A percentile compares a stretch with the other conserved stretches of the same genome.
phyloP scores from a whole-genome alignment of 306 rosid genomes.

The Pachyrhizus erosus region DNA sequence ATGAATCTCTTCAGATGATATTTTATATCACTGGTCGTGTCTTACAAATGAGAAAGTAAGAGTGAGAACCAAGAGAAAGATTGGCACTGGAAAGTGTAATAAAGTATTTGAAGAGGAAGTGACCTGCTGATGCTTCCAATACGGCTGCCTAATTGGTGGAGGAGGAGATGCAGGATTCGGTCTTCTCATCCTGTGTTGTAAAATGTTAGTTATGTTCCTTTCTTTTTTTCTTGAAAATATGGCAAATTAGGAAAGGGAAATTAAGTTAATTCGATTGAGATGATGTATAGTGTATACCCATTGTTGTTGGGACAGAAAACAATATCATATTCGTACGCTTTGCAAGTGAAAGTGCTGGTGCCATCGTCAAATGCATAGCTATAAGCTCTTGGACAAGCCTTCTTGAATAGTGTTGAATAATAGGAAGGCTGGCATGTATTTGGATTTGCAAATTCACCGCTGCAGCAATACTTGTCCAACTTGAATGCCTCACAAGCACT shows the following conservation, averaged over 20 bases:
- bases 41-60: conserved; percentile 22
- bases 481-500: conserved; percentile 87
- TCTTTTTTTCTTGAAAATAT: not conserved
- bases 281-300: conserved; percentile 46
- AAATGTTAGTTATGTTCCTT: not conserved
- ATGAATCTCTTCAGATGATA: conserved; percentile 16
- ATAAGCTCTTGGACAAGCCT: conserved; percentile 83
- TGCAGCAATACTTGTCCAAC: conserved; percentile 74
- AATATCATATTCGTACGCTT: conserved; percentile 65
- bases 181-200: conserved; percentile 47
- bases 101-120: conserved; percentile 59
- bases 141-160: conserved; percentile 48
- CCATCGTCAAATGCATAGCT: conserved; percentile 88
- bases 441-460: conserved; percentile 78
- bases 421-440: conserved; percentile 71
- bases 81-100: conserved; percentile 51
- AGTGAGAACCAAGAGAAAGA: conserved; percentile 38
- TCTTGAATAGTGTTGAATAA: conserved; percentile 77
- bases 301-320: conserved; percentile 65
- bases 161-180: conserved; percentile 41
- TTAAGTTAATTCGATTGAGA: not conserved
- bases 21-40: conserved; percentile 25
- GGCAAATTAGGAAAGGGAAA: not conserved
- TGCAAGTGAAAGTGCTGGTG: conserved; percentile 89
- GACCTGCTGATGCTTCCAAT: conserved; percentile 38